Base-by-base conservation (phyloP, 441 rosid genomes). In the Gossypium schwendimanii region DNA sequence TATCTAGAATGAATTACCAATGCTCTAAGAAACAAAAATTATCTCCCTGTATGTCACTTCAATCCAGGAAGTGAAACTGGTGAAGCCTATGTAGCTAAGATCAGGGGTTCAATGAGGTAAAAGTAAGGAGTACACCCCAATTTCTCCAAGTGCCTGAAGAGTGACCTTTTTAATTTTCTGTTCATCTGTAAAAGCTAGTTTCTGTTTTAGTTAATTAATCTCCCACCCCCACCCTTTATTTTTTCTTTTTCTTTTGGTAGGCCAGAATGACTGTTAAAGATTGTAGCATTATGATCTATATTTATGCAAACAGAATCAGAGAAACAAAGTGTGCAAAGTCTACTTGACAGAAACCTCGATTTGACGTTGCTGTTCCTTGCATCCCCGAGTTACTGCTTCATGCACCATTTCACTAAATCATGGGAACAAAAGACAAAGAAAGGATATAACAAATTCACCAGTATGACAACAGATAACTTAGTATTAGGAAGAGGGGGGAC, bases 311-410 rank as follows among this genome's bases (percentile, higher is more conserved):
- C 36, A 26, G 23, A 23, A 50, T 67, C 59, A 67, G 23, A 6
- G 8, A 47, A 73, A 36, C 41, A 36, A 63, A 72, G 14, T 2
- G 0, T 12, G 18, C 53, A 44, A 55, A 44, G 54, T 1, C 69
- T n/a, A 74, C 66, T 57, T 60, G 69, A 64, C 41, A 62, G 64
- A 73, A 73, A 87, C 99, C 97, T 96, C 91, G 80, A 96, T 91
- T 81, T 96, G 94, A 63, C 99, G 91, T 63, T 96, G 99, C 83
- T 88, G 98, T 83, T 96, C 97, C 85, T 88, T 93, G 89, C 98
- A 92, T 75, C 84, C 95, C 78, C 93, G 86, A 80, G 84, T 82
- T 82, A 93, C 94, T 70, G 91, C 86, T 81, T 93, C 99, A 73
- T 86, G 88, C 50, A 96, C 93, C 87, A 85, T 78, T 84, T 93